phyloP scores from a whole-genome alignment of 2,329 filamentous ascomycete species.

The Dactylellina cionopaga region DNA sequence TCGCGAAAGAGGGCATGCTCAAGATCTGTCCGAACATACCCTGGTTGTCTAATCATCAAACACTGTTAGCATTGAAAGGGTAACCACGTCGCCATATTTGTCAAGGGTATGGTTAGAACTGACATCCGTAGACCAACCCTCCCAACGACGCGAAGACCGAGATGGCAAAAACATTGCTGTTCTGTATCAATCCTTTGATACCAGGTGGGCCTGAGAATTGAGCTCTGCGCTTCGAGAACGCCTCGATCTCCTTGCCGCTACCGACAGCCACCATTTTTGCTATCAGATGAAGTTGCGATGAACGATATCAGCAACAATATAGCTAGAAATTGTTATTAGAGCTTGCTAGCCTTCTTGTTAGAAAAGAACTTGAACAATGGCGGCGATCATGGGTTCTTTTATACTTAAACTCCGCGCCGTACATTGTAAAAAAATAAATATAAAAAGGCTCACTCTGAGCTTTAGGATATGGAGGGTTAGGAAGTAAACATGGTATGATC shows the following conservation, averaged over 20 bases:
- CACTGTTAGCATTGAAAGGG: slow-evolving; percentile 65
- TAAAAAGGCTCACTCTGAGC: no score
- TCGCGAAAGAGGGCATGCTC: slow-evolving; percentile 23
- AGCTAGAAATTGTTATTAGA: neutral
- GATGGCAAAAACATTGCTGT: slow-evolving; percentile 67
- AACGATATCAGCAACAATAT: neutral
- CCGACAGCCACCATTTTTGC: slow-evolving; percentile 34
- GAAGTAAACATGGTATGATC: no score
- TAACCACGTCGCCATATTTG: slow-evolving; percentile 65
- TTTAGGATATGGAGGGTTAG: no score
- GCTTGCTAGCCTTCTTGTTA: neutral
- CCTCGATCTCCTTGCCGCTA: slow-evolving; percentile 45
- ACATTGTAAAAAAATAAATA: no score
- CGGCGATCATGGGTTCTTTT: slow-evolving; percentile 5
- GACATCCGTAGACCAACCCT: slow-evolving; percentile 72
- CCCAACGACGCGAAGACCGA: slow-evolving; percentile 63
- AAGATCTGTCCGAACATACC: slow-evolving; percentile 18
- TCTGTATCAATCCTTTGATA: slow-evolving; percentile 65
- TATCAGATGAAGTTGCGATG: neutral
- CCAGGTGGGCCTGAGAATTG: slow-evolving; percentile 59
- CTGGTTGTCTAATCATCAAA: slow-evolving; percentile 56
- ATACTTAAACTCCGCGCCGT: no score
- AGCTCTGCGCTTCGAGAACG: slow-evolving; percentile 48
- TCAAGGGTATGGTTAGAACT: slow-evolving; percentile 78
- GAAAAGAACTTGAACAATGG: neutral